Base-by-base conservation (phyloP, 441 rosid species). In the Populus tomentosa region DNA sequence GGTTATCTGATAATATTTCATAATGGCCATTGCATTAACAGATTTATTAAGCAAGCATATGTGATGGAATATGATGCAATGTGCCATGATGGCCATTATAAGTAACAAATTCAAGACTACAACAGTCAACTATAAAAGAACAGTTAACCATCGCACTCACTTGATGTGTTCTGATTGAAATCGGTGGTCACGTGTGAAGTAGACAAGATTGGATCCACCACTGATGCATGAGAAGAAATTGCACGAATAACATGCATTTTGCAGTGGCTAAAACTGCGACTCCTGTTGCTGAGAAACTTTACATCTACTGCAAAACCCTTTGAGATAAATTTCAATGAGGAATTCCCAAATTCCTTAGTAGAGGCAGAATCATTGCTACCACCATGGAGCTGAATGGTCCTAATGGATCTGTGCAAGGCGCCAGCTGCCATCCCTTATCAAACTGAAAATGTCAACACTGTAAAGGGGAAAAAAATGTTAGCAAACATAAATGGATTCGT, bases 191-290 rank as follows among this genome's bases (percentile, higher is more conserved):
- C 82, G 62, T 82, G 80, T 32, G 89, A 77, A 38, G 86, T 81
- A 68, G 90, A 84, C 70, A 78, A 78, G 77, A 84, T 80, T 62
- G 89, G 84, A 79, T 88, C 88, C 78, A 74, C 63, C 11, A 86
- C 83, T 13, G 94, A 77, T 24, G 89, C 78, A 74, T 82, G 86
- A 78, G 93, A 87, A 56, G 90, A 77, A 18, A 88, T 80, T 53
- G 91, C 87, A 71, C 80, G 80, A 70, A 86, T 77, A 21, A 69
- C 20, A 72, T 73, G 71, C 63, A 79, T 71, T 69, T 75, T 83
- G 73, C 59, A 81, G 70, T 71, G 67, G 9, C 75, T 79, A 13
- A 80, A 81, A 56, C 80, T 73, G 65, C 79, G 76, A 42, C 42
- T 72, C 56, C 74, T 70, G 56, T 59, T 78, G 6, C 21, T 71